phyloP scores from a whole-genome alignment of 1,284 basidiomycete genomes.

The Papiliotrema flavescens region DNA sequence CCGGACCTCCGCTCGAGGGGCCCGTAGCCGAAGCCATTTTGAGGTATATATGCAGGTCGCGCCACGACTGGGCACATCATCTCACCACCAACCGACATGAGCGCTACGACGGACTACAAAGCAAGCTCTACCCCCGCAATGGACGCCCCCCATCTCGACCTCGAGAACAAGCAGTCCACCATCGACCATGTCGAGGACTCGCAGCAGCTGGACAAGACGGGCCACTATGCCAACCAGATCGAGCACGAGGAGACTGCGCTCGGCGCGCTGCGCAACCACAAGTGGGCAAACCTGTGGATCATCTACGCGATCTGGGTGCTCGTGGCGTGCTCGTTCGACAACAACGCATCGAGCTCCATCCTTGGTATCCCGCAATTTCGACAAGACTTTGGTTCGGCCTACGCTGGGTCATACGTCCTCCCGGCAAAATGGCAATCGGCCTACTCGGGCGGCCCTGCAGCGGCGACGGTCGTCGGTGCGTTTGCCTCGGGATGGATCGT shows the following conservation, averaged over 20 bases:
- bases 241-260: conserved; percentile 3
- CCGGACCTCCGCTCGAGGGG: neutral
- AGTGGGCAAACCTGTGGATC: conserved; percentile 3
- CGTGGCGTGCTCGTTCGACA: conserved; percentile 3
- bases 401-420: neutral
- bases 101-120: neutral
- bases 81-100: neutral
- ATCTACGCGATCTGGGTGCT: conserved; percentile 4
- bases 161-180: neutral
- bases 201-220: neutral
- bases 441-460: conserved; percentile 3
- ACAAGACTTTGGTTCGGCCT: conserved; percentile 1
- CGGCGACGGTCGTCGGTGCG: conserved; percentile 2
- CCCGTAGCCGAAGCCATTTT: neutral
- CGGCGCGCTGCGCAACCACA: neutral
- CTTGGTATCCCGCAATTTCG: conserved; percentile 4
- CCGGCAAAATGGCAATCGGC: conserved; percentile 10
- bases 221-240: neutral
- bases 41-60: neutral
- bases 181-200: neutral
- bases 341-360: neutral
- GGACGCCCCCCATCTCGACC: neutral
- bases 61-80: neutral
- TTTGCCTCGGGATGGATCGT: conserved; percentile 3
- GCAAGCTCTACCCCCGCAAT: neutral